A percentile compares a stretch with the other conserved stretches of the same genome.
phyloP scores from a whole-genome alignment of 23 red algal genomes.

The Cyanidium caldarium region DNA sequence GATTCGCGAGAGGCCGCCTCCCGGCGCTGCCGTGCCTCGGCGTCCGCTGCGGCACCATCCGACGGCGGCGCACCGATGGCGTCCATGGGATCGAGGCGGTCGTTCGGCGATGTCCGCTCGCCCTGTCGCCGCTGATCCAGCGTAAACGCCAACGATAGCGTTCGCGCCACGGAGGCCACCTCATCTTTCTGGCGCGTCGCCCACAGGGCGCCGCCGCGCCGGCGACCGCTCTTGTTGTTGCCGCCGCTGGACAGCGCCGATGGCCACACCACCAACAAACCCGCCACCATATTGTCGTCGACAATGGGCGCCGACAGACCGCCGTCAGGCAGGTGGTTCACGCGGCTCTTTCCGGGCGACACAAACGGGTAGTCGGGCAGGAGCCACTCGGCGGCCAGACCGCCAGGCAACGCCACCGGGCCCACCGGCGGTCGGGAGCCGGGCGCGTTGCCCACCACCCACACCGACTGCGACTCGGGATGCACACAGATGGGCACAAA shows the following conservation, averaged over 20 bases:
- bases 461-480: not conserved
- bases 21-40: not conserved
- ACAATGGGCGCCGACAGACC: slow-evolving; percentile 44
- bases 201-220: no score
- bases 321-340: slow-evolving; percentile 36
- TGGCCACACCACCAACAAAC: slow-evolving; percentile 23
- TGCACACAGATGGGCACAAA: slow-evolving; percentile 47
- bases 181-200: not conserved
- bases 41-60: not conserved
- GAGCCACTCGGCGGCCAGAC: slow-evolving; percentile 39
- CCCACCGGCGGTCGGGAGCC: slow-evolving; percentile 17
- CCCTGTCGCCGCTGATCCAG: not conserved
- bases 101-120: not conserved
- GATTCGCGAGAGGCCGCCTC: not conserved
- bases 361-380: slow-evolving; percentile 71
- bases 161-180: not conserved
- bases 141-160: not conserved
- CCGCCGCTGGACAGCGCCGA: no score
- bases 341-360: slow-evolving; percentile 1
- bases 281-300: slow-evolving; percentile 31
- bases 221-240: no score
- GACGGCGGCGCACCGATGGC: not conserved
- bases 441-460: slow-evolving; percentile 12
- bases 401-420: slow-evolving; percentile 33
- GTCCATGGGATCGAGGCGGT: not conserved